Evolutionary conservation across 1,139 yeast genomes (phyloP).

Genomic region (Candida neerlandica): DNA sequence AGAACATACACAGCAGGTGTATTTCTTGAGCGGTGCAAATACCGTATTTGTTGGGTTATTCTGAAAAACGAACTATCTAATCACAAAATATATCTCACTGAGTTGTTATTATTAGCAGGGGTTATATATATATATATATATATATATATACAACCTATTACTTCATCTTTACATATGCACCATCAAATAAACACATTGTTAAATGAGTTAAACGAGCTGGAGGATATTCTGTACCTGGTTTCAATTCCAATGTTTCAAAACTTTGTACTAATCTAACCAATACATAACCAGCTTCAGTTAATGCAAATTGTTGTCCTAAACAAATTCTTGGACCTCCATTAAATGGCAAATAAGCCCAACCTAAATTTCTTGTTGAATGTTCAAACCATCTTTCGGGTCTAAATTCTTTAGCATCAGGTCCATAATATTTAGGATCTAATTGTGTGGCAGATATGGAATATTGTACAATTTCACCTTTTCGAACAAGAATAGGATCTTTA

Average conservation of each 20-base stretch:
- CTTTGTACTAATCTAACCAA: slow-evolving; percentile 29
- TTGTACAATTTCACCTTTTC: slow-evolving; percentile 41
- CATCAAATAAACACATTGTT: slow-evolving; percentile 36
- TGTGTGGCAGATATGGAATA: slow-evolving; percentile 43
- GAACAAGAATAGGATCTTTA: slow-evolving; percentile 39
- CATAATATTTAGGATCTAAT: slow-evolving; percentile 40
- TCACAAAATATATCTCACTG: no score
- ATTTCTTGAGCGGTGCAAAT: no score
- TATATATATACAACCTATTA: slow-evolving; percentile 4
- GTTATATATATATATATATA: slow-evolving; percentile 1
- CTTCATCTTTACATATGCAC: slow-evolving; percentile 19
- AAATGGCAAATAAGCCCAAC: slow-evolving; percentile 47
- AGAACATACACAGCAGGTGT: no score
- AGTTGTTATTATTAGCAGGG: no score
- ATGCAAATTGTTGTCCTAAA: slow-evolving; percentile 48
- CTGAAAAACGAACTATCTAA: no score
- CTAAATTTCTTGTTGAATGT: slow-evolving; percentile 24
- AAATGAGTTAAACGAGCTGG: slow-evolving; percentile 36
- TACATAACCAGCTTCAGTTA: slow-evolving; percentile 42
- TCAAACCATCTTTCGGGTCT: slow-evolving; percentile 51
- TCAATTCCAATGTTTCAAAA: slow-evolving; percentile 2
- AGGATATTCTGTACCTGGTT: slow-evolving; percentile 23
- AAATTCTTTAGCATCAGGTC: slow-evolving; percentile 46
- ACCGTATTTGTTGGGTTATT: no score
- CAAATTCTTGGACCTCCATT: slow-evolving; percentile 47